Conservation (phyloP, 495 filamentous ascomycete genomes). For the Xylaria sp. region DNA sequence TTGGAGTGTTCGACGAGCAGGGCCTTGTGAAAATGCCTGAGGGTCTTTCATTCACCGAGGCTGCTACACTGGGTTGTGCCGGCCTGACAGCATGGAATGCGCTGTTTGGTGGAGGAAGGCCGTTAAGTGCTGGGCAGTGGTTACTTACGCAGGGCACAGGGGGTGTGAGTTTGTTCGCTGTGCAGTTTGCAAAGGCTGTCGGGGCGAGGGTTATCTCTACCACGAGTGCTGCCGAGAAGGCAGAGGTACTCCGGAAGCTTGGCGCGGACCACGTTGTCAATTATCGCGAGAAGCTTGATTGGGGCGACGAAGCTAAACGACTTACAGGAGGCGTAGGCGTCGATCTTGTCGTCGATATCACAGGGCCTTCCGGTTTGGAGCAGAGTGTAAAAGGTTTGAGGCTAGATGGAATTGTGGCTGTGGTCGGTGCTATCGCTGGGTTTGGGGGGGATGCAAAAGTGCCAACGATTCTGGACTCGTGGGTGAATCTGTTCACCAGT, state of each 20-base stretch:
- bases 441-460: neutral
- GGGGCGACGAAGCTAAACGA: slow-evolving; percentile 39
- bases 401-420: neutral
- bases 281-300: slow-evolving; percentile 66
- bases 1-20: neutral
- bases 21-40: neutral
- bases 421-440: neutral
- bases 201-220: slow-evolving; percentile 52
- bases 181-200: slow-evolving; percentile 47
- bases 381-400: neutral
- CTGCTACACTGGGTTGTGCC: neutral
- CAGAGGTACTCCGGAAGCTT: slow-evolving; percentile 42
- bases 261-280: slow-evolving; percentile 63
- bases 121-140: slow-evolving; percentile 34
- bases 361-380: neutral
- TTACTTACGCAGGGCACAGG: slow-evolving; percentile 46
- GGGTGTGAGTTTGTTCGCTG: slow-evolving; percentile 44
- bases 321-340: neutral
- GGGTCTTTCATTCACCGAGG: neutral
- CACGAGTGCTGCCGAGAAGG: slow-evolving; percentile 35
- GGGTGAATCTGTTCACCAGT: slow-evolving; percentile 57
- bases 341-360: neutral
- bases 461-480: slow-evolving; percentile 52
- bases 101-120: slow-evolving; percentile 35
- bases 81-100: slow-evolving; percentile 1